Evolutionary conservation across 148 eudicot genomes (phyloP).

Genomic region (Beta vulgaris): DNA sequence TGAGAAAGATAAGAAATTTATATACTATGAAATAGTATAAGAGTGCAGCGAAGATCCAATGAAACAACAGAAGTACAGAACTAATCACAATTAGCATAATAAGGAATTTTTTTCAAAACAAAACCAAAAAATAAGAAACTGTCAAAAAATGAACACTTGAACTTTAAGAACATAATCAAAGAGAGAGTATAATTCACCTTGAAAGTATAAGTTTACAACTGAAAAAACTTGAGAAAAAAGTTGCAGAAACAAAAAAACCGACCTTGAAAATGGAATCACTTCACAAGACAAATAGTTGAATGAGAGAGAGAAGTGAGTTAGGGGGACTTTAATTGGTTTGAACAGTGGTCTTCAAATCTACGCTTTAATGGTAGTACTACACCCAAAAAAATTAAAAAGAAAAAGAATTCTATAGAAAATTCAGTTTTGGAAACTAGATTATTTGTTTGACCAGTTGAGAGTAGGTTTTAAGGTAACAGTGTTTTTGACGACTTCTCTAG

Average conservation of each 20-base stretch:
- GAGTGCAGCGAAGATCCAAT: too few relatives aligned
- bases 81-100: neutral
- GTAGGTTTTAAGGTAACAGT: neutral
- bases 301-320: neutral
- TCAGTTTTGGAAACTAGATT: neutral
- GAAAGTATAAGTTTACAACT: neutral
- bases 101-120: neutral
- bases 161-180: neutral
- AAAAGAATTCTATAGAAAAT: neutral
- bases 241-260: conserved; percentile 2
- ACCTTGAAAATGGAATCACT: neutral
- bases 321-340: conserved; percentile 13
- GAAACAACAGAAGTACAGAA: too few relatives aligned
- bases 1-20: too few relatives aligned
- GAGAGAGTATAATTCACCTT: neutral
- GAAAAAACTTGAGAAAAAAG: conserved; percentile 1
- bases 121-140: neutral
- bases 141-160: neutral
- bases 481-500: neutral
- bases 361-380: conserved; percentile 5
- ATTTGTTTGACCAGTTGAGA: neutral
- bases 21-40: too few relatives aligned
- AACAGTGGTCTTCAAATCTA: conserved; percentile 22
- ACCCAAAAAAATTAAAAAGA: neutral
- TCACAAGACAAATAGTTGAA: neutral